Evolutionary conservation across 176 grass and related monocot species (phyloP).

Genomic region (Oryza officinalis): DNA sequence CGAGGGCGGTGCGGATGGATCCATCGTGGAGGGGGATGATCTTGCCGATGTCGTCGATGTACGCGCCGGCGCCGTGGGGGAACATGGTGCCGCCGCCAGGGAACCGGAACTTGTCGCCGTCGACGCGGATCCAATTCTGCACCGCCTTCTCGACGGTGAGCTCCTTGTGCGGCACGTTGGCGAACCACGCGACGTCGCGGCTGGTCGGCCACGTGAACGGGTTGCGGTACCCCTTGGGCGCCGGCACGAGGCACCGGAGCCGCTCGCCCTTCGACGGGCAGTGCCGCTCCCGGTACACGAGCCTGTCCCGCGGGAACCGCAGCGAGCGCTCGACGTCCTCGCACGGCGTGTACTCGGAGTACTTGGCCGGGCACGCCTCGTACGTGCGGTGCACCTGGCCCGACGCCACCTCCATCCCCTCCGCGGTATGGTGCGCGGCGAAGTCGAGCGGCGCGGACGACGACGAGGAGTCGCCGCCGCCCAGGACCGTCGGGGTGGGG

Average conservation of each 20-base stretch:
- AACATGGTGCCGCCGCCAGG: slow-evolving; percentile 98
- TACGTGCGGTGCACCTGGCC: slow-evolving; percentile 31
- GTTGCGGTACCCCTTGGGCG: slow-evolving; percentile 69
- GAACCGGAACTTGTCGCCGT: slow-evolving; percentile 83
- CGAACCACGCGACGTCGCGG: slow-evolving; percentile 78
- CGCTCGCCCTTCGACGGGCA: slow-evolving; percentile 65
- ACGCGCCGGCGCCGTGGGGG: slow-evolving; percentile 71
- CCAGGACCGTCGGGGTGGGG: slow-evolving; percentile 10
- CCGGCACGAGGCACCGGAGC: slow-evolving; percentile 79
- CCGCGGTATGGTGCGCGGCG: slow-evolving; percentile 66
- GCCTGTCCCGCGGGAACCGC: slow-evolving; percentile 62
- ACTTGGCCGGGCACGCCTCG: slow-evolving; percentile 57
- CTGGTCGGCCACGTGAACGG: slow-evolving; percentile 85
- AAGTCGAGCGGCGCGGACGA: slow-evolving; percentile 58
- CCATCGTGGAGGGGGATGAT: slow-evolving; percentile 79
- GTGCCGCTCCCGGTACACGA: slow-evolving; percentile 93
- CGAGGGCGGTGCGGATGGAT: slow-evolving; percentile 83
- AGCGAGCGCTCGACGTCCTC: slow-evolving; percentile 82
- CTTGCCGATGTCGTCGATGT: slow-evolving; percentile 82
- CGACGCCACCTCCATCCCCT: slow-evolving; percentile 18
- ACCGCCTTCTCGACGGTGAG: slow-evolving; percentile 93
- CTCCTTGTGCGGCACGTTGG: slow-evolving; percentile 96
- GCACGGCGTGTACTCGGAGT: slow-evolving; percentile 93
- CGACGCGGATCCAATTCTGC: slow-evolving; percentile 94
- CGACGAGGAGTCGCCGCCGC: background rate